These are phyloP conservation scores for Teratosphaeria viscida DNA, from an alignment of 2,329 filamentous ascomycete species.

Conservation along the genomic window DNA sequence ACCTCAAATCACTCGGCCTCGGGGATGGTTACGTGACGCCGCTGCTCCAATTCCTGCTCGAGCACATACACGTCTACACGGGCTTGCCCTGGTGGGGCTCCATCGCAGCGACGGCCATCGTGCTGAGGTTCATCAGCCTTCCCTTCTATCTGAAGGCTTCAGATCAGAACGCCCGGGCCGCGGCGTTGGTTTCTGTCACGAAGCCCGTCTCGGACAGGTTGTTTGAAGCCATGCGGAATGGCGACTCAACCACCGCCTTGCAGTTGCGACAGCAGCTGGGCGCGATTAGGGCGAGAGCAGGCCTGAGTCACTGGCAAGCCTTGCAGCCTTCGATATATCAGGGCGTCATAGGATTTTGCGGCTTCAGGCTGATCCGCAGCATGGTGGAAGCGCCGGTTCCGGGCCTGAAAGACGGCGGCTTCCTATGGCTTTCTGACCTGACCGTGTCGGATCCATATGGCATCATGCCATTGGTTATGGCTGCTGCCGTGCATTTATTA, in stretches of 20 bases:
- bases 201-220: slow-evolving; percentile 49
- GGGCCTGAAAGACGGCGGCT: slow-evolving; percentile 57
- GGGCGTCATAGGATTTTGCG: slow-evolving; percentile 65
- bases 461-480: slow-evolving; percentile 50
- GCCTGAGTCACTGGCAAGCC: slow-evolving; percentile 42
- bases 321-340: slow-evolving; percentile 50
- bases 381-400: slow-evolving; percentile 76
- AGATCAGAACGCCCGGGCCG: slow-evolving; percentile 52
- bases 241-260: slow-evolving; percentile 41
- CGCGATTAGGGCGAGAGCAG: slow-evolving; percentile 43
- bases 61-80: slow-evolving; percentile 67
- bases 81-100: slow-evolving; percentile 76
- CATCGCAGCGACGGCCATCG: slow-evolving; percentile 54
- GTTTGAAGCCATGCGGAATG: slow-evolving; percentile 30
- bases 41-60: slow-evolving; percentile 63
- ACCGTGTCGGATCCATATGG: slow-evolving; percentile 67
- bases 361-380: slow-evolving; percentile 64
- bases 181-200: slow-evolving; percentile 47
- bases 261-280: slow-evolving; percentile 39
- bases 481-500: slow-evolving; percentile 19
- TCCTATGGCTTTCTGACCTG: slow-evolving; percentile 71
- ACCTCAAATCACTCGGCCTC: slow-evolving; percentile 69
- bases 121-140: slow-evolving; percentile 55
- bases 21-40: slow-evolving; percentile 75
- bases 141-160: slow-evolving; percentile 53